Percentiles rank a stretch among this genome's conserved stretches.
phyloP scores from a whole-genome alignment of 2,329 filamentous ascomycete species.

The Rugonectria rugulosa region DNA sequence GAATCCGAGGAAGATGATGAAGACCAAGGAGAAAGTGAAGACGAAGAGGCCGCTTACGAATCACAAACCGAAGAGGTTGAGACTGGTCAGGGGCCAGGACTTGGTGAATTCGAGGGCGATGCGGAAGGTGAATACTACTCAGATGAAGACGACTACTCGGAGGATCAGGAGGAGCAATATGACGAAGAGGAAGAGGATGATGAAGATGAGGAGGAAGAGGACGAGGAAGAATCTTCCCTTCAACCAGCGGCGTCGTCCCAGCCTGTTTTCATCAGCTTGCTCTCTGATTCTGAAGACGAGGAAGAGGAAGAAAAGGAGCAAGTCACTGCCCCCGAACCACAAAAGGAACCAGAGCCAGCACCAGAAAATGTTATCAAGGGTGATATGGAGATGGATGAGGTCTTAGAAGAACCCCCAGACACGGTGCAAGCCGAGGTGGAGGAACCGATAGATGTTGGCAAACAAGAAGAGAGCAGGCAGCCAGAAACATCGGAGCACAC shows the following conservation, averaged over 20 bases:
- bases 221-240: slow-evolving; percentile 23
- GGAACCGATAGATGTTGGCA: neutral
- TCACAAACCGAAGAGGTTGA: slow-evolving; percentile 37
- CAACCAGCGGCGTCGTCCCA: slow-evolving; percentile 34
- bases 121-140: slow-evolving; percentile 21
- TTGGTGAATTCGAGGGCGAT: slow-evolving; percentile 21
- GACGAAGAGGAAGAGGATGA: slow-evolving; percentile 30
- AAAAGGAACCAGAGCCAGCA: slow-evolving; percentile 3
- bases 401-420: neutral
- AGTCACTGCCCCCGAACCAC: neutral
- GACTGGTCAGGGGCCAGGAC: slow-evolving; percentile 24
- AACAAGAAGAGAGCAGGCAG: neutral
- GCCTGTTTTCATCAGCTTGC: slow-evolving; percentile 55
- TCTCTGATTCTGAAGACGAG: slow-evolving; percentile 57
- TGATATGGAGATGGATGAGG: neutral
- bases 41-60: slow-evolving; percentile 38
- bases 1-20: slow-evolving; percentile 37
- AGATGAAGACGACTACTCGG: slow-evolving; percentile 38
- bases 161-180: slow-evolving; percentile 40
- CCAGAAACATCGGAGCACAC: neutral
- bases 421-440: neutral
- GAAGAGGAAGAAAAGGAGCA: slow-evolving; percentile 28
- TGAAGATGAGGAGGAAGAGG: slow-evolving; percentile 17
- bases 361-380: neutral
- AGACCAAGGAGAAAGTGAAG: slow-evolving; percentile 38